These are phyloP conservation scores for Tulasnella sp. DNA, from an alignment of 768 basidiomycete genomes.

Conservation along the genomic window DNA sequence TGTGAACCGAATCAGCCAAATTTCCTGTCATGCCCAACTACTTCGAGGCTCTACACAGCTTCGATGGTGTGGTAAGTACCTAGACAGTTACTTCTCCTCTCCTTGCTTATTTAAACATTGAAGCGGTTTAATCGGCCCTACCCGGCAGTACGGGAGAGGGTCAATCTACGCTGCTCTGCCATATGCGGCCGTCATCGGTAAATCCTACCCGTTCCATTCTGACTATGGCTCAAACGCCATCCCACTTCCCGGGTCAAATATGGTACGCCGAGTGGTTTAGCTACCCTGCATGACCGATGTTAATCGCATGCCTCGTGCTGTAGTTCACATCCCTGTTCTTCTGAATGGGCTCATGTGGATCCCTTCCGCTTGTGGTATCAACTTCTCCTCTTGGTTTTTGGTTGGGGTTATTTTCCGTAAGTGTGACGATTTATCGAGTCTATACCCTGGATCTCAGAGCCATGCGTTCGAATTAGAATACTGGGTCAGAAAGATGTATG, in stretches of 20 bases:
- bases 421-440: conserved; percentile 26
- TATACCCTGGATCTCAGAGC: neutral
- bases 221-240: conserved; percentile 39
- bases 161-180: conserved; percentile 42
- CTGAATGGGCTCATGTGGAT: conserved; percentile 43
- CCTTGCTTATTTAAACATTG: neutral
- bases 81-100: neutral
- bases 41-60: conserved; percentile 42
- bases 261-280: neutral
- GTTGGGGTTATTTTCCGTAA: conserved; percentile 47
- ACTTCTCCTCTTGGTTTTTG: conserved; percentile 45
- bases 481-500: conserved; percentile 41
- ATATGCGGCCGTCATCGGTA: conserved; percentile 43
- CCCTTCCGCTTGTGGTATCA: conserved; percentile 48
- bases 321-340: conserved; percentile 42
- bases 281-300: neutral
- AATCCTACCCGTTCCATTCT: conserved; percentile 46
- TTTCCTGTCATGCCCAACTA: conserved; percentile 43
- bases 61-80: conserved; percentile 44
- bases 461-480: conserved; percentile 38
- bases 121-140: conserved; percentile 49
- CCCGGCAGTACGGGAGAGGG: conserved; percentile 42
- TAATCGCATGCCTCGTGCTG: neutral
- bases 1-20: conserved; percentile 39
- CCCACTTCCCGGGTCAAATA: conserved; percentile 31